Evolutionary conservation across 2,329 filamentous ascomycete genomes (phyloP).

Genomic region (Pseudocercospora crystallina): DNA sequence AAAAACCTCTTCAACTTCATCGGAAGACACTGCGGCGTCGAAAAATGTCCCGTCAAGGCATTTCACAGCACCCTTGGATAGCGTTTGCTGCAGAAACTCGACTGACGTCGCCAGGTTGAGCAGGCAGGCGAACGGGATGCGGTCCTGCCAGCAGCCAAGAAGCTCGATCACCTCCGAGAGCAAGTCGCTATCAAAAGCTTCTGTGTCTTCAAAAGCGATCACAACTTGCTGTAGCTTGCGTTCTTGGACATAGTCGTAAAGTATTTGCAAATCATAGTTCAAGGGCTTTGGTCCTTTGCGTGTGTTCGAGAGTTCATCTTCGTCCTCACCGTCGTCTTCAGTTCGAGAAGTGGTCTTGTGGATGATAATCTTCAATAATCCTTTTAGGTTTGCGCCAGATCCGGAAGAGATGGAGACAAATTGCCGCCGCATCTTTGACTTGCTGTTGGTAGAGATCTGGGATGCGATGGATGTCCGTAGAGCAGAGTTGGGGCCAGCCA

Average conservation of each 20-base stretch:
- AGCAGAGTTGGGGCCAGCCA: conserved; percentile 76
- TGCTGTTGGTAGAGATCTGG: conserved; percentile 54
- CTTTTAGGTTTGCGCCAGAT: conserved; percentile 73
- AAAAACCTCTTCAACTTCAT: conserved; percentile 72
- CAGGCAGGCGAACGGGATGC: conserved; percentile 73
- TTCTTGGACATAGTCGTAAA: conserved; percentile 60
- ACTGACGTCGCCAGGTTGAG: conserved; percentile 81
- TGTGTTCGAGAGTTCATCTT: conserved; percentile 36
- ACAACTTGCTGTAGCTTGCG: conserved; percentile 61
- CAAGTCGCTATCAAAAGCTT: conserved; percentile 73
- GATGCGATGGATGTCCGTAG: conserved; percentile 73
- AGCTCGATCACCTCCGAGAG: conserved; percentile 69
- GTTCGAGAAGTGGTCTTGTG: conserved; percentile 58
- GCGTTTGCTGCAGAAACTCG: conserved; percentile 72
- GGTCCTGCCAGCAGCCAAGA: conserved; percentile 69
- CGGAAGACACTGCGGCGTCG: conserved; percentile 70
- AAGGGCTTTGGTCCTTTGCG: conserved; percentile 54
- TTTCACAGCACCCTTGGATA: conserved; percentile 67
- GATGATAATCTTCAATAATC: conserved; percentile 70
- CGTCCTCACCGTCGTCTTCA: conserved; percentile 55
- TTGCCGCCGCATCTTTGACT: conserved; percentile 47
- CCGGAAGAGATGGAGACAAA: conserved; percentile 68
- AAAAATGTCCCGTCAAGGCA: conserved; percentile 71
- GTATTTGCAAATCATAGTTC: conserved; percentile 74
- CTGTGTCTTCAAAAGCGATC: conserved; percentile 76